Evolutionary conservation across 495 filamentous ascomycete genomes (phyloP).

Genomic region (Neurospora discreta): DNA sequence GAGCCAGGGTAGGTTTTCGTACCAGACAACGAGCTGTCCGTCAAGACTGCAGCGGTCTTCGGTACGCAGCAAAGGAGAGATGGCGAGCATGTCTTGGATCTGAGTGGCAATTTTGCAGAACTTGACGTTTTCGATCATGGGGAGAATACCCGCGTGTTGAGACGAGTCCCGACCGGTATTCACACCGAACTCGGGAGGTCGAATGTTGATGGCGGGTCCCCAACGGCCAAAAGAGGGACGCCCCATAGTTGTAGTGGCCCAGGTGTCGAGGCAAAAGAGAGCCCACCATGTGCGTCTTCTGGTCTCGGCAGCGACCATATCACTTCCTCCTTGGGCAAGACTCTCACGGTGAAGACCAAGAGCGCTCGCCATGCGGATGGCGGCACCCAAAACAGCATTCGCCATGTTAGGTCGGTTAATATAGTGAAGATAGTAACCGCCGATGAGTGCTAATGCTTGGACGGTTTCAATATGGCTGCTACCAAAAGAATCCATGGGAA

Average conservation of each 20-base stretch:
- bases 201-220: conserved; percentile 62
- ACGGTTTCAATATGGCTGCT: conserved; percentile 60
- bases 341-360: conserved; percentile 70
- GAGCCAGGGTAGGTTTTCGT: conserved; percentile 59
- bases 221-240: conserved; percentile 66
- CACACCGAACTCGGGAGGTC: conserved; percentile 47
- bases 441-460: conserved; percentile 59
- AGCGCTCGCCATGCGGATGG: conserved; percentile 57
- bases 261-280: conserved; percentile 69
- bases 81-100: conserved; percentile 66
- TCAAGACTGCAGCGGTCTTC: conserved; percentile 57
- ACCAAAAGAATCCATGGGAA: conserved; percentile 57
- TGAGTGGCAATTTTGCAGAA: conserved; percentile 71
- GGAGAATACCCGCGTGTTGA: conserved; percentile 52
- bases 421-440: conserved; percentile 72
- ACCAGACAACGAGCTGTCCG: conserved; percentile 58
- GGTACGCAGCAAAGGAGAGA: conserved; percentile 51
- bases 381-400: conserved; percentile 53
- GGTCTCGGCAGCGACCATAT: conserved; percentile 48
- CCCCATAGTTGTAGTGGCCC: conserved; percentile 67
- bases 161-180: conserved; percentile 38
- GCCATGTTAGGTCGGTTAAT: conserved; percentile 70
- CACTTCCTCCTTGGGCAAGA: conserved; percentile 39
- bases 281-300: conserved; percentile 71
- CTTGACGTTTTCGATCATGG: conserved; percentile 64